Base-by-base conservation (phyloP, 306 rosid genomes). In the Alnus glutinosa region DNA sequence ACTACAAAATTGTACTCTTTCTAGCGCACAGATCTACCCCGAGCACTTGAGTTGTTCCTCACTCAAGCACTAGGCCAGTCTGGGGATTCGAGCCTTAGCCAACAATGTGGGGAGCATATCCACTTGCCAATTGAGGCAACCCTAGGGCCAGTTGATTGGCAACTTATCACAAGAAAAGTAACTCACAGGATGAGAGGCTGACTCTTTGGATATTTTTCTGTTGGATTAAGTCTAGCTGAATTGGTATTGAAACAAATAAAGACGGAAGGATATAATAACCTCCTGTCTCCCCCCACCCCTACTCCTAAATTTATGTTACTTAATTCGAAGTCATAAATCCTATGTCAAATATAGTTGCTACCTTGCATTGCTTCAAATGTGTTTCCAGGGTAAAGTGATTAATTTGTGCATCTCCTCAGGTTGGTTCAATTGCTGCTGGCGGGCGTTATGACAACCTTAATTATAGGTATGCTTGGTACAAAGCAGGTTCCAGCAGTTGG, bases 401-500 rank as follows among this genome's bases (percentile, higher is more conserved):
- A 23, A 16, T 7, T 73, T 34, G 48, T 44, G 54, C 42, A 46
- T 79, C 7, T 85, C 54, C 71, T 62, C 87, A 93, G 98, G 90
- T 95, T 86, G 98, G 99, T 85, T 89, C 98, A 14, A 91, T 95
- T 83, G 98, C 91, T 81, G 96, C 93, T 39, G 98, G 98, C 36
- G 98, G 98, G 44, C 93, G 97, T 46, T 95, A 89, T 70, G 98
- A 92, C 92, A 89, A 90, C 82, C 94, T 95, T 47, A 23, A 23
- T 23, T 23, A 89, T 95, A 83, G 94, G 98, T 49, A 95, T 89
- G 96, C 92, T 95, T 74, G 96, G 98, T 64, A 83, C 95, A 64
- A 95, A 85, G 89, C 92, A 87, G 83, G 92, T 91, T 78, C 97
- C 94, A 76, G 92, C 98, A 48, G 94, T 95, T 85, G 98, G 98